Evolutionary conservation across 768 basidiomycete genomes (phyloP), one percentile per base, ranked within the genome.

Genomic region (Suillus decipiens): DNA sequence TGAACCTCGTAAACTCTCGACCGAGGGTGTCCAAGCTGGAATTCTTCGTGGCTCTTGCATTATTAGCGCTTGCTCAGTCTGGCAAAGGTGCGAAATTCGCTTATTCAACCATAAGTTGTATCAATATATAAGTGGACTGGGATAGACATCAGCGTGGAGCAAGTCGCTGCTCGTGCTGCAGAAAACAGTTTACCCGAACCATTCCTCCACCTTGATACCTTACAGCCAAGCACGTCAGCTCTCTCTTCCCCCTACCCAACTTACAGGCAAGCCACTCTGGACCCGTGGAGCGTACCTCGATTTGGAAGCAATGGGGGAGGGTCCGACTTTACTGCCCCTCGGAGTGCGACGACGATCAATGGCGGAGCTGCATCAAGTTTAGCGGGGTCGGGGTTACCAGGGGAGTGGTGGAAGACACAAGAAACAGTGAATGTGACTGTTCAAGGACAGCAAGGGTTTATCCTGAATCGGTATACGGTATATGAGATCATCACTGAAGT

Each of bases 381-480:
- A 33, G 80, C 89, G 36, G 91, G 89, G 7, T 85, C 85, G 14
- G 93, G 90, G 4, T 76, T 93, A 28, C 89, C 91, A 0, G 80
- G 77, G 62, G 87, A 91, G 47, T 98, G 95, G 91, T 96, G 93
- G 93, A 92, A 87, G 76, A 88, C 80, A 66, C 86, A 92, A 72
- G 90, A 94, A 74, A 82, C 72, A 2, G 86, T 92, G 22, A 79
- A 82, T 59, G 86, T 97, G 45, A 84, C 81, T 51, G 81, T 95
- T 55, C 78, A 92, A 50, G 95, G 95, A 36, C 93, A 92, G 68
- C 94, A 96, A 73, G 95, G 95, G 2, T 96, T 96, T 77, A 90
- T 96, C 68, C 76, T 96, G 68, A 94, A 92, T 69, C 85, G 96
- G 61, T 90, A 92, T 71, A 90, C 86, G 62, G 88, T 94, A 4